These are phyloP conservation scores for Vigna radiata DNA, from an alignment of 306 rosid genomes.

Conservation along the genomic window DNA sequence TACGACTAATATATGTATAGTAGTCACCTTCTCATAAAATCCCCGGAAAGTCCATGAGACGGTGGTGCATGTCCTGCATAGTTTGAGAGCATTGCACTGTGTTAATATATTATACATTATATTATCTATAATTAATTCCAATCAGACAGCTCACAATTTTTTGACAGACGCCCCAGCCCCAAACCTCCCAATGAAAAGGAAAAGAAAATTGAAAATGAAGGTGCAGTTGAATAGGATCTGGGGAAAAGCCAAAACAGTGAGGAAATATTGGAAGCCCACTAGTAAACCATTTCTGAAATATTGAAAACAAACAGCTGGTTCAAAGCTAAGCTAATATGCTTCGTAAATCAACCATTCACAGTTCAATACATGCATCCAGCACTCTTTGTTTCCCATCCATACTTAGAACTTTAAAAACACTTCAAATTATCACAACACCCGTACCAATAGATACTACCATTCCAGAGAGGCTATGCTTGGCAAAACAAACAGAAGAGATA, in stretches of 20 bases:
- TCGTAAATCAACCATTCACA: conserved; percentile 36
- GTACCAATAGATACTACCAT: conserved; percentile 26
- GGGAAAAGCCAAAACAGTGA: background rate
- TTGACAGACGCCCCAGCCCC: conserved; percentile 8
- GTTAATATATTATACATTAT: conserved; percentile 18
- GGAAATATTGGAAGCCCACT: conserved; percentile 14
- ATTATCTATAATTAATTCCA: background rate
- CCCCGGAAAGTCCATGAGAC: conserved; percentile 99
- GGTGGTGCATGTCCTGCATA: conserved; percentile 95
- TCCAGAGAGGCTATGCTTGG: background rate
- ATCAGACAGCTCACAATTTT: conserved; percentile 7
- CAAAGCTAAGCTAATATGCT: background rate
- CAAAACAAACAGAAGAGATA: background rate
- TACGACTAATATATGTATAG: conserved; percentile 26
- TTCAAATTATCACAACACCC: conserved; percentile 22
- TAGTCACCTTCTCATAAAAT: conserved; percentile 93
- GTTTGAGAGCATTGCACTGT: conserved; percentile 32
- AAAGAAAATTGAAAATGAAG: background rate
- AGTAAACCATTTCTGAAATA: background rate
- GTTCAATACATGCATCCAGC: conserved; percentile 26
- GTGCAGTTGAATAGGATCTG: background rate
- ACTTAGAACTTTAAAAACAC: background rate
- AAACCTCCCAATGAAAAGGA: background rate
- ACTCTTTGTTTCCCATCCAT: background rate
- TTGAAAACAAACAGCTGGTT: conserved; percentile 21